phyloP scores from a whole-genome alignment of 305 asterid genomes.

The Solanum hybrid region DNA sequence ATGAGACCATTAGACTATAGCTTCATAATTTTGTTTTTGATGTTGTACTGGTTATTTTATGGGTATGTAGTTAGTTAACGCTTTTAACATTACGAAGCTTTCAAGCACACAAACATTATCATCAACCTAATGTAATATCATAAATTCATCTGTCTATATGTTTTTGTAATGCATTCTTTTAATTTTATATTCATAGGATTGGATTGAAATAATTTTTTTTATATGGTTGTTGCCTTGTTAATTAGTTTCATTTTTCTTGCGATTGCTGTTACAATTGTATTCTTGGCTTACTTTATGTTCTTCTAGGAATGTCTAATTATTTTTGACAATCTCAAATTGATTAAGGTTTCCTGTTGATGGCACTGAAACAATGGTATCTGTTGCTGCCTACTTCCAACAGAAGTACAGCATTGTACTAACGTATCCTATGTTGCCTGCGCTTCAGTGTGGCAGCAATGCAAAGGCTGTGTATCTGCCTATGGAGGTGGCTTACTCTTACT shows the following conservation, averaged over 20 bases:
- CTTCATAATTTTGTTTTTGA: background rate
- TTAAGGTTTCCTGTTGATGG: slow-evolving; percentile 52
- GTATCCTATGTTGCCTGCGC: slow-evolving; percentile 45
- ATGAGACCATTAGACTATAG: background rate
- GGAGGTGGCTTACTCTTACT: slow-evolving; percentile 46
- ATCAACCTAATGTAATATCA: background rate
- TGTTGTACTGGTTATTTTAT: background rate
- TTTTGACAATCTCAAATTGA: background rate
- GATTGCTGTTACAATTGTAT: background rate
- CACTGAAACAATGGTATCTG: slow-evolving; percentile 26
- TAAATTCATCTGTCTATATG: background rate
- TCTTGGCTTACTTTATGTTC: background rate
- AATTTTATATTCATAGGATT: background rate
- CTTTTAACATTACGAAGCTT: background rate
- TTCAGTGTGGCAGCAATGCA: slow-evolving; percentile 55
- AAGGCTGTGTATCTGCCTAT: slow-evolving; percentile 63
- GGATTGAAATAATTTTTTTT: background rate
- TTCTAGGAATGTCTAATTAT: background rate
- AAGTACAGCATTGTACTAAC: slow-evolving; percentile 26
- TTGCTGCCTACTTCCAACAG: slow-evolving; percentile 40
- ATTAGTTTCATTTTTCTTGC: background rate
- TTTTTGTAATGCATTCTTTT: background rate
- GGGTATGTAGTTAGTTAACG: background rate
- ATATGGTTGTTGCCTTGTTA: background rate
- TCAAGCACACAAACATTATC: background rate